Percentiles rank a stretch among this genome's conserved stretches.
phyloP scores from a whole-genome alignment of 2,329 filamentous ascomycete genomes.

The Trichoderma sp. region DNA sequence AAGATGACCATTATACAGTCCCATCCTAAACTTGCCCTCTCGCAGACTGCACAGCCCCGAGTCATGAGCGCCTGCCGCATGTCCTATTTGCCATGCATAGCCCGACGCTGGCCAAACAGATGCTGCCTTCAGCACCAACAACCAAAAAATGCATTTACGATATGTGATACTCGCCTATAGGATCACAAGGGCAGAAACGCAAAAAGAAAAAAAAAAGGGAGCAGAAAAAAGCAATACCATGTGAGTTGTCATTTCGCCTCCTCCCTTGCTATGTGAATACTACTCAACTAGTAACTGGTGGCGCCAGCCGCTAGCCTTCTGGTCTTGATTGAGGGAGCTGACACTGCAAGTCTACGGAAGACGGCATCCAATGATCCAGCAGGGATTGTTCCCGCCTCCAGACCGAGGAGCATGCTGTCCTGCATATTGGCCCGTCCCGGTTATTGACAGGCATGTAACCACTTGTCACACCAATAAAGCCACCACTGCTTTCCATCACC shows the following conservation, averaged over 20 bases:
- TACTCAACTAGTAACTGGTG: not conserved
- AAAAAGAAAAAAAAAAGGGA: slow-evolving; percentile 19
- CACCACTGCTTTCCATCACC: not conserved
- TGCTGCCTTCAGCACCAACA: not conserved
- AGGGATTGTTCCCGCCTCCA: not conserved
- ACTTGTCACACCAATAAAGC: not conserved
- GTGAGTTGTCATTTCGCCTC: slow-evolving; percentile 28
- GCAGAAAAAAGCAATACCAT: slow-evolving; percentile 15
- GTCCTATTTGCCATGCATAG: not conserved
- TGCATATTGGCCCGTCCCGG: slow-evolving; percentile 1
- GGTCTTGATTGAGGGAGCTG: not conserved
- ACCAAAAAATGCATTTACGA: not conserved
- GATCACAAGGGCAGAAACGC: not conserved
- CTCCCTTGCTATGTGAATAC: not conserved
- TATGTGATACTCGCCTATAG: not conserved
- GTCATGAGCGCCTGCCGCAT: not conserved
- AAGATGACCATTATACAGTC: not conserved
- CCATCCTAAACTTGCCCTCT: not conserved
- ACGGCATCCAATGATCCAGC: slow-evolving; percentile 1
- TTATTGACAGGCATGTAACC: slow-evolving; percentile 12
- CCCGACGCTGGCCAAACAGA: not conserved
- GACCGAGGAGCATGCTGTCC: slow-evolving; percentile 11
- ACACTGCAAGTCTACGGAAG: not conserved
- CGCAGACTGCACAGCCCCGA: not conserved
- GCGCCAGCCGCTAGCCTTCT: not conserved